Percentiles rank a stretch among this genome's conserved stretches.
phyloP scores from a whole-genome alignment of 2,329 filamentous ascomycete species.

The Diplocarpon mali region DNA sequence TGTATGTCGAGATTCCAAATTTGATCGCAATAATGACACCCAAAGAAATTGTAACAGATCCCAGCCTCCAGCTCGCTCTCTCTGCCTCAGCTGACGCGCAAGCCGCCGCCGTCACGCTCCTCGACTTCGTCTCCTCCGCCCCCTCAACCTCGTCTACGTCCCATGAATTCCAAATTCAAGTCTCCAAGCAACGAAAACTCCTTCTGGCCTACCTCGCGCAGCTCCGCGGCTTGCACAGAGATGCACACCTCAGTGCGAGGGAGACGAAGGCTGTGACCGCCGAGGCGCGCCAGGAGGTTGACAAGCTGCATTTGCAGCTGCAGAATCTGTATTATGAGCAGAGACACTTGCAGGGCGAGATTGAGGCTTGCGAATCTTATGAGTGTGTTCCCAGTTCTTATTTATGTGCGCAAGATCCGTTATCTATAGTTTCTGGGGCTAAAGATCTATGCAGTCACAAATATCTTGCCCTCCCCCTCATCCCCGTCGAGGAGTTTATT shows the following conservation, averaged over 20 bases:
- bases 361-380: constrained; percentile 79
- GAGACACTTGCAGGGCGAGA: constrained; percentile 80
- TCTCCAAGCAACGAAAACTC: constrained; percentile 68
- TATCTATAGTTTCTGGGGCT: constrained; percentile 1
- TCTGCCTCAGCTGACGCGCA: constrained; percentile 63
- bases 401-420: no score
- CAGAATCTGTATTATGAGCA: constrained; percentile 98
- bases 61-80: constrained; percentile 56
- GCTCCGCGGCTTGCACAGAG: constrained; percentile 71
- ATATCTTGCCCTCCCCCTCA: constrained; percentile 75
- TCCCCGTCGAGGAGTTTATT: constrained; percentile 75
- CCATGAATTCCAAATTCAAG: constrained; percentile 42
- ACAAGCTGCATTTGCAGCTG: constrained; percentile 79
- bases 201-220: constrained; percentile 70
- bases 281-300: constrained; percentile 81
- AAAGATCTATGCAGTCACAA: constrained; percentile 52
- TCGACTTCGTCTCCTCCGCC: constrained; percentile 49
- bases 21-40: constrained; percentile 35
- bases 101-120: constrained; percentile 56
- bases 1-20: not conserved
- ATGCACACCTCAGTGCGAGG: constrained; percentile 69
- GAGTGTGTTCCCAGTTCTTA: constrained; percentile 47
- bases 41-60: constrained; percentile 50
- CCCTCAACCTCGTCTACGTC: constrained; percentile 33
- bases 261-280: constrained; percentile 79